phyloP scores from a whole-genome alignment of 768 basidiomycete species.

The Auriculariales sp. region DNA sequence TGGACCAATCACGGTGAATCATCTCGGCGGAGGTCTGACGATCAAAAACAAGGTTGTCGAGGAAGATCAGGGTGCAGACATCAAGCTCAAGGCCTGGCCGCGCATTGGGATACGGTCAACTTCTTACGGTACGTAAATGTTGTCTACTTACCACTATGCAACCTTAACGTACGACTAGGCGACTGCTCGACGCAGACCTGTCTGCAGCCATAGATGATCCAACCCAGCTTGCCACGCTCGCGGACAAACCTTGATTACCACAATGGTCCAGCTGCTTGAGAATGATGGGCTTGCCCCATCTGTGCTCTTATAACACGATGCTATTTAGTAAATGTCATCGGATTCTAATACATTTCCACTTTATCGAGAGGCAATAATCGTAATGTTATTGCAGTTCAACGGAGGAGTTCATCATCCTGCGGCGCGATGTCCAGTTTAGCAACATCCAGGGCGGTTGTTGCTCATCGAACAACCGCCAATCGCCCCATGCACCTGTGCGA shows the following conservation, averaged over 20 bases:
- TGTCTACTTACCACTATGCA: not conserved
- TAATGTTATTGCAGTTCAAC: too few relatives aligned
- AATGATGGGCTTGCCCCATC: constrained; percentile 38
- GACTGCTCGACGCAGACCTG: constrained; percentile 56
- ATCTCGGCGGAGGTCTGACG: constrained; percentile 63
- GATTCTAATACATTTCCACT: too few relatives aligned
- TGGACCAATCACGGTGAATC: constrained; percentile 62
- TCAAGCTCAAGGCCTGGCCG: constrained; percentile 73
- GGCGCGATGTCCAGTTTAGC: too few relatives aligned
- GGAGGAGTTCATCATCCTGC: too few relatives aligned
- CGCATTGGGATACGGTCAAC: constrained; percentile 77
- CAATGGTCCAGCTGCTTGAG: constrained; percentile 24
- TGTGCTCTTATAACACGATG: constrained; percentile 65
- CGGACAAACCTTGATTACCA: constrained; percentile 36
- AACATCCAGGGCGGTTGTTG: too few relatives aligned
- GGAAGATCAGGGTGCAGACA: constrained; percentile 24
- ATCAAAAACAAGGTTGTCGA: constrained; percentile 25
- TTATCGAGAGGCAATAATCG: too few relatives aligned
- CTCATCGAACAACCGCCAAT: too few relatives aligned
- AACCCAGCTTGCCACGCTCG: constrained; percentile 27
- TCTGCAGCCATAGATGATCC: constrained; percentile 50
- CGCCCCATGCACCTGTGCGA: too few relatives aligned
- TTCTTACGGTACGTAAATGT: constrained; percentile 46
- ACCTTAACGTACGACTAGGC: constrained; percentile 21
- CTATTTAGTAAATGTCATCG: too few relatives aligned